Base-by-base conservation (phyloP, 352 stramenopile species). In the Phytophthora capsici region DNA sequence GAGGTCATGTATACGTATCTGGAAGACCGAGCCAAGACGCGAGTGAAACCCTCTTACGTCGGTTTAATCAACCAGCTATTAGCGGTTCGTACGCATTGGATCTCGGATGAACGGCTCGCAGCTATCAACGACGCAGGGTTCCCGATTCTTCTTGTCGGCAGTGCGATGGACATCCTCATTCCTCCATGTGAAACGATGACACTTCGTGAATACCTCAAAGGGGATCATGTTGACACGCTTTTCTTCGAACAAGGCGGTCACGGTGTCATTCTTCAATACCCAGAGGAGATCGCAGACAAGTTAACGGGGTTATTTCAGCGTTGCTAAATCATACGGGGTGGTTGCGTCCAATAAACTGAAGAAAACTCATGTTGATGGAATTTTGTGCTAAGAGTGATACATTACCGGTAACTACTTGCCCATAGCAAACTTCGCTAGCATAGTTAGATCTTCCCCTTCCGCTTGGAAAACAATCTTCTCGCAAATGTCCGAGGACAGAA, bases 241-340 rank as follows among this genome's bases (percentile, higher is more conserved):
- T 72, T 78, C 60, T 80, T 73, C 48, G 62, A 77, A n/a, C 53
- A 78, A 36, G 69, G 57, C 9, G 75, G 72, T 9, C 77, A 86
- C 36, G 74, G 72, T 14, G 57, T 84, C 17, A 64, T 69, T 38
- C 54, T 80, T n/a, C 77, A 86, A 58, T 81, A 71, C 23, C 46
- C 73, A 1, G 73, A 81, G 6, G 73, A 81, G 49, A 51, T 75
- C 7, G 63, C 43, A 6, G 70, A 75, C 22, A 43, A 28, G 17
- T 47, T 74, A 2, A 44, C 62, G 4, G 14, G 50, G 12, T 55
- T 63, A 49, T 22, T 74, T 28, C 22, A 62, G 41, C 49, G 56
- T 17, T 73, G 55, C 16, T 66, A 26, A 34, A 14, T 32, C 12
- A 6, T 28, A 28, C 25, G 25, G 25, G 3, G 2, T 28, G 6